Evolutionary conservation across 2,329 filamentous ascomycete species (phyloP), one percentile per base, ranked within the genome.

Genomic region (Parascedosporium putredinis): DNA sequence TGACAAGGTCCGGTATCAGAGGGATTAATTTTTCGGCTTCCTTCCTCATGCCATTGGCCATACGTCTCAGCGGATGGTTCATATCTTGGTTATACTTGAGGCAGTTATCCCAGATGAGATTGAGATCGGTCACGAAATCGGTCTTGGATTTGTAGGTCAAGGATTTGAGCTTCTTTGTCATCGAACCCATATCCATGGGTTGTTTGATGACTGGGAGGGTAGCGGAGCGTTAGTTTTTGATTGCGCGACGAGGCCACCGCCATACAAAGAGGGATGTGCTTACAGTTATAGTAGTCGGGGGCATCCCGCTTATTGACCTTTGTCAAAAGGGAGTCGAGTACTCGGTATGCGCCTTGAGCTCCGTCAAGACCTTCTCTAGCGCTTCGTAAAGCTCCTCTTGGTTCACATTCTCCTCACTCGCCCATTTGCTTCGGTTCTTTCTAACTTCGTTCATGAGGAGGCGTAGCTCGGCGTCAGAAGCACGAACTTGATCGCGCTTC

Each of bases 401-500:
- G 52, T 93, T 91, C 54, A 98, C 85, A 57, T 94, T 93, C 58
- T 98, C 93, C 66, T 97, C 93, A 64, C 86, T 97, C 3, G 93
- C 91, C 93, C 93, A 98, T 69, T 98, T 98, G 67, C 91, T 97
- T 59, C 93, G 78, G 59, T 97, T 97, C 67, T 97, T 98, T 55
- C 93, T 81, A 16, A 98, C 93, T 66, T 98, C 93, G 59, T 93
- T 96, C 78, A 98, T 95, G 52, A 98, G 71, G 46, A 85, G 88
- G 52, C 93, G 82, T 52, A 98, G 73, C 62, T 98, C 91, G 22
- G 89, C 86, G 69, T 98, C 93, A 1, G 90, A 95, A 16, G 93
- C 91, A 63, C 83, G 81, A 48, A 98, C 91, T 69, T 88, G 81
- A 56, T 88, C 84, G 60, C 93, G 84, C 69, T 96, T 93, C 67